Base-by-base conservation (phyloP, 139 green algal genomes). In the Spirogloea muscicola region DNA sequence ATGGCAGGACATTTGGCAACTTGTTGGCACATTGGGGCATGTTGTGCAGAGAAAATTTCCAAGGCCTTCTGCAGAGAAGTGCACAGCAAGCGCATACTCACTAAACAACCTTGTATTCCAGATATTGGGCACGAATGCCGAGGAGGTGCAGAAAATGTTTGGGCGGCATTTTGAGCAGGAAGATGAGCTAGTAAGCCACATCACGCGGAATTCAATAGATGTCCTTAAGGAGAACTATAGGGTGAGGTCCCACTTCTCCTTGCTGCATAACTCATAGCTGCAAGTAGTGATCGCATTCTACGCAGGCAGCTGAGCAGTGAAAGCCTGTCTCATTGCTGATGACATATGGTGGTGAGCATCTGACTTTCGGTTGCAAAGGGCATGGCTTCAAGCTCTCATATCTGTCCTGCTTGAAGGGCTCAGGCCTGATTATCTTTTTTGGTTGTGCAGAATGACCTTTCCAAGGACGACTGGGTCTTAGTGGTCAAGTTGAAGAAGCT, bases 91-190 rank as follows among this genome's bases (percentile, higher is more conserved):
- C 58, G 37, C 46, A 16, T n/a, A n/a, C n/a, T n/a, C n/a, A n/a
- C n/a, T n/a, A n/a, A n/a, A n/a, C n/a, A n/a, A n/a, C n/a, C n/a
- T n/a, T n/a, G n/a, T n/a, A n/a, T n/a, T n/a, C 29, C 51, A 82
- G 88, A 96, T 99, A 40, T 87, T 96, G 69, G 60, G 83, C 49
- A 87, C 74, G 29, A 96, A 90, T 46, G 58, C 89, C 0, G 82
- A 84, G 16, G 88, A 98, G 88, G 58, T 84, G 29, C 77, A 80
- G 0, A 84, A 91, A 29, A 69, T 96, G 38, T 98, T 91, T 58
- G 94, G 95, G 3, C 86, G 94, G 0, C 94, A 99, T 84, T 99
- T 99, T 87, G 88, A 95, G 72, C 68, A 89, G 76, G 90, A 78
- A 1, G 90, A 94, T 69, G 81, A 85, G n/a, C 63, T 94, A 38